Conservation (phyloP, 257 asterid species). For the Solanum bulbocastanum region DNA sequence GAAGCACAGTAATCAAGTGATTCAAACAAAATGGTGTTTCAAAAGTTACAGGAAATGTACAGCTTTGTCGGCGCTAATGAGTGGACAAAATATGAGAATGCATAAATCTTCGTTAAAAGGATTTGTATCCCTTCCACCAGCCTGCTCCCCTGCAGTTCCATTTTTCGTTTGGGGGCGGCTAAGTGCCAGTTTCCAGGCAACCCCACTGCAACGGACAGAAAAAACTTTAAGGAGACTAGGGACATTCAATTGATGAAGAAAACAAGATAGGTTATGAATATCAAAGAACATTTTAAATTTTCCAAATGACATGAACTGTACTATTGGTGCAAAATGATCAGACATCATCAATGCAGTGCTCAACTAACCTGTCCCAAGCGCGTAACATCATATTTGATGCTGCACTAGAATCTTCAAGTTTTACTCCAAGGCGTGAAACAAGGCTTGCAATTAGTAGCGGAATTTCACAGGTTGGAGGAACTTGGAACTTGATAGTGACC, state of each 20-base stretch:
- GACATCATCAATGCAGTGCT: neutral
- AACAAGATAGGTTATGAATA: neutral
- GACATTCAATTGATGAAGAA: neutral
- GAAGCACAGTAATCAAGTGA: neutral
- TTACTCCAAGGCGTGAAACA: constrained; percentile 80
- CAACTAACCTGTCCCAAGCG: constrained; percentile 83
- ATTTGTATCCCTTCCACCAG: constrained; percentile 21
- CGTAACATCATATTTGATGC: constrained; percentile 78
- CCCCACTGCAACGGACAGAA: constrained; percentile 42
- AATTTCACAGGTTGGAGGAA: constrained; percentile 81
- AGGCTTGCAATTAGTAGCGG: constrained; percentile 66
- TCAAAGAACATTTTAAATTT: neutral
- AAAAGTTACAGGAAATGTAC: constrained; percentile 32
- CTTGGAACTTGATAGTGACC: constrained; percentile 78
- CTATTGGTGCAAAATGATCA: neutral
- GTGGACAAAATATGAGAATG: constrained; percentile 82
- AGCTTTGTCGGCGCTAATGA: constrained; percentile 67
- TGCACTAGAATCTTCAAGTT: constrained; percentile 38
- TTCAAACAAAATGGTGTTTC: constrained; percentile 4
- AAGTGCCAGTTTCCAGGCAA: constrained; percentile 89
- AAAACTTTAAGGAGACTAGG: neutral
- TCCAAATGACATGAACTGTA: neutral
- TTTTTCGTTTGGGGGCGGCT: constrained; percentile 42
- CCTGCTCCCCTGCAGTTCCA: constrained; percentile 26
- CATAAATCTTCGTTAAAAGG: constrained; percentile 46